Evolutionary conservation across 73 alveolate genomes (phyloP), one percentile per base, ranked within the genome.

Genomic region (Paramecium pentaurelia): DNA sequence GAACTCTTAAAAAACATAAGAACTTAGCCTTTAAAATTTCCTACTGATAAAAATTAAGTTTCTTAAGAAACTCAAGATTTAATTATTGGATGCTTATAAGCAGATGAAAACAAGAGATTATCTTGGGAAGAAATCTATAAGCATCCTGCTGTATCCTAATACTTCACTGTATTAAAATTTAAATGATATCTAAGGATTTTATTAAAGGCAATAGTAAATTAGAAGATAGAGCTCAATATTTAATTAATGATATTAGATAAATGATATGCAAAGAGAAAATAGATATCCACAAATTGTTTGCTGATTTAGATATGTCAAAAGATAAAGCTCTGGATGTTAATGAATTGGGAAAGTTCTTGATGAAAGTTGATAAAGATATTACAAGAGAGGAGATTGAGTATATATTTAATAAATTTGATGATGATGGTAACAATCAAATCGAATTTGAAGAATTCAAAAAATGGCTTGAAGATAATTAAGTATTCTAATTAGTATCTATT

Each of bases 331-430:
- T 89, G 1, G 94, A 89, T 47, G 88, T 89, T 28, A 89, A 89
- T 58, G 94, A 89, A 73, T 71, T 89, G 25, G 86, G 92, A 30
- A 89, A 89, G 60, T 89, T 89, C 36, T 47, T 89, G 45, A 40
- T 45, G 75, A 89, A 83, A 45, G 58, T 89, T 4, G 94, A 89
- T 71, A 89, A 89, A 32, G 77, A 77, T 9, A 47, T 89, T 12
- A 83, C 86, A 40, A 89, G 94, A 89, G 86, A 77, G 7, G 94
- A 89, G 51, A 89, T 89, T 10, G 94, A 89, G 73, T 89, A 89
- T 36, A 89, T 89, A 40, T 89, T 89, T 64, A 89, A 89, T 89
- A 89, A 89, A 71, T 89, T 89, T 71, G 94, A 89, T 51, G 94
- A 89, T 18, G 94, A 89, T 71, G 88, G 88, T 44, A 83, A 89